A percentile compares a stretch with the other conserved stretches of the same genome.
Conservation (phyloP, 768 basidiomycete genomes). For the Termitomyces sp. region DNA sequence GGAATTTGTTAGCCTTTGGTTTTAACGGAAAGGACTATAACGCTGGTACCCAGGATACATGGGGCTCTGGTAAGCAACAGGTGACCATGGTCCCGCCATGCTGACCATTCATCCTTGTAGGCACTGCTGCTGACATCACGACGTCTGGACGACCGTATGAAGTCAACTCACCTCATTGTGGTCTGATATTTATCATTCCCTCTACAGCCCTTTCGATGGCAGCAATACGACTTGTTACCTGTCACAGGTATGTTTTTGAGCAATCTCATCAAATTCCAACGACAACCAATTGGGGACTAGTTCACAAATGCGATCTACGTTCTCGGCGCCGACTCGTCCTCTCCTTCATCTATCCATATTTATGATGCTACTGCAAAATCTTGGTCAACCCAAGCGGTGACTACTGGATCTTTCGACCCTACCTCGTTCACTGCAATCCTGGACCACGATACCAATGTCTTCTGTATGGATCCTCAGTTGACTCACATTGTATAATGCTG, state of each 20-base stretch:
- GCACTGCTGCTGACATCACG: constrained; percentile 65
- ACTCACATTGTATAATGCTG: background rate
- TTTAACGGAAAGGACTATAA: constrained; percentile 82
- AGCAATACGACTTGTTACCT: constrained; percentile 68
- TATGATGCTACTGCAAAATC: constrained; percentile 69
- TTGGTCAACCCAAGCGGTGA: constrained; percentile 75
- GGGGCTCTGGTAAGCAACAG: constrained; percentile 49
- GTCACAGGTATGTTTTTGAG: constrained; percentile 44
- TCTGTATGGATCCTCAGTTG: constrained; percentile 49
- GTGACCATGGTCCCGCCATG: background rate
- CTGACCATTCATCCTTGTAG: constrained; percentile 23
- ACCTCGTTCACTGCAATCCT: constrained; percentile 68
- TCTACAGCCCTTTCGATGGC: constrained; percentile 60
- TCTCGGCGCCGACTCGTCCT: constrained; percentile 69
- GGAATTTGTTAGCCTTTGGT: constrained; percentile 87
- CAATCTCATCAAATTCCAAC: background rate
- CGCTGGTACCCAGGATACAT: constrained; percentile 67
- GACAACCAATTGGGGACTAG: constrained; percentile 28
- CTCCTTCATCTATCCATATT: constrained; percentile 71
- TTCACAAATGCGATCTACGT: constrained; percentile 87
- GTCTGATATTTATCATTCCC: background rate
- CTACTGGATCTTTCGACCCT: constrained; percentile 52
- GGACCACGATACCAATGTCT: constrained; percentile 92
- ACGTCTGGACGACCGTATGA: constrained; percentile 74
- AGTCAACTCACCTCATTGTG: background rate